Evolutionary conservation across 2,329 filamentous ascomycete genomes (phyloP).

Genomic region (Claviceps africana): DNA sequence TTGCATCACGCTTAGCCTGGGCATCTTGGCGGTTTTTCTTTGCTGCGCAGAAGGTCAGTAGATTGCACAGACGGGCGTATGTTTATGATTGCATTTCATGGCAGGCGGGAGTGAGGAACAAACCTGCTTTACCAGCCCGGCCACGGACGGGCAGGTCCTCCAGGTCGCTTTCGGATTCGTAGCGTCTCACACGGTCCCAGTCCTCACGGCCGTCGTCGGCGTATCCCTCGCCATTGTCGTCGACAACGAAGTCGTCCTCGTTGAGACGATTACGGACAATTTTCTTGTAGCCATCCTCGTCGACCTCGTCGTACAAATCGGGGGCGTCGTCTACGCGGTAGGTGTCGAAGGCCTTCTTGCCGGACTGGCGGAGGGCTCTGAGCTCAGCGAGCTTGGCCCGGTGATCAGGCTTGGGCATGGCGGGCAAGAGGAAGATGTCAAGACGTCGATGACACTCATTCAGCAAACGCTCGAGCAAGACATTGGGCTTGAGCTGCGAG

Average conservation of each 20-base stretch:
- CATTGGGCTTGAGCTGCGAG: neutral
- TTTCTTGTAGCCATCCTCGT: constrained; percentile 95
- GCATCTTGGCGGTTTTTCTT: constrained; percentile 86
- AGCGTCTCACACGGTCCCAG: constrained; percentile 61
- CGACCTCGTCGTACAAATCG: constrained; percentile 86
- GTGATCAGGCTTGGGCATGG: constrained; percentile 24
- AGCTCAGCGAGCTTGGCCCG: constrained; percentile 59
- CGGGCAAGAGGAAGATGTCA: constrained; percentile 4
- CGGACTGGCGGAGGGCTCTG: constrained; percentile 67
- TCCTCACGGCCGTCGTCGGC: constrained; percentile 93
- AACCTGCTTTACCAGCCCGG: constrained; percentile 38
- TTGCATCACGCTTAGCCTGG: constrained; percentile 68
- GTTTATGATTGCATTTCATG: constrained; percentile 1
- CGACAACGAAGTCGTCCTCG: constrained; percentile 94
- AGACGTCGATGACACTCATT: constrained; percentile 8
- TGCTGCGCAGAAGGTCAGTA: constrained; percentile 29
- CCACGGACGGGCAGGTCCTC: constrained; percentile 25
- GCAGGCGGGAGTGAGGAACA: constrained; percentile 9
- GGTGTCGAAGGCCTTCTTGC: constrained; percentile 78
- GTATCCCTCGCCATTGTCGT: constrained; percentile 95
- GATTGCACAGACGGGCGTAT: neutral
- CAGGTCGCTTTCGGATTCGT: constrained; percentile 60
- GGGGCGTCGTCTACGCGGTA: constrained; percentile 79
- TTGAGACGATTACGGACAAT: constrained; percentile 80
- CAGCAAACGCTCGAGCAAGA: neutral